Evolutionary conservation across 2,329 filamentous ascomycete genomes (phyloP), one percentile per base, ranked within the genome.

Genomic region (Venturia nashicola): DNA sequence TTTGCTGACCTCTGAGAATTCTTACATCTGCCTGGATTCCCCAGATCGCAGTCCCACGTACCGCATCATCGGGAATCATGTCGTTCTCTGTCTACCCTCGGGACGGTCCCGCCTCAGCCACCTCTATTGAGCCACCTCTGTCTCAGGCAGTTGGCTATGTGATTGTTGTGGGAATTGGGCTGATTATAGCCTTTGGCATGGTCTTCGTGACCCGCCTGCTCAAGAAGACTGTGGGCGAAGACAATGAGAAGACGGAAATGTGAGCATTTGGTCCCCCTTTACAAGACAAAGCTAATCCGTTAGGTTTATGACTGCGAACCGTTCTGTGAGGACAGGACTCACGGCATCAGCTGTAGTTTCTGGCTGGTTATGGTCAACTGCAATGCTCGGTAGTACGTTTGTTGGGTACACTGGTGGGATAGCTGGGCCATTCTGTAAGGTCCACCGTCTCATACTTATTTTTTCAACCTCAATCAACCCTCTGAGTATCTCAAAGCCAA

Each of bases 391-490:
- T 0, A 79, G 78, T 11, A 76, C 76, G 0, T 72, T 82, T 2
- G 79, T 83, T 0, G 81, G 80, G 0, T 83, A 83, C 66, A 76
- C 76, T 61, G 82, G 81, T 67, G 82, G 82, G 0, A 73, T 83
- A 1, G 78, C 80, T 1, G 81, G 81, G 0, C 81, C 81, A 0
- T 83, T 84, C 63, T 84, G 46, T 51, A 51, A 27, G 20, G 11
- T n/a, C 5, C 8, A 23, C 7, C 81, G 5, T 27, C 46, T 16
- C 20, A 5, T 20, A 46, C 46, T 51, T 27, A 3, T 39, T 27
- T 8, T 39, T 8, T 11, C 36, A 39, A 11, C 36, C 36, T 36
- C 11, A 11, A 11, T 39, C 36, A 11, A 8, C 36, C 36, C 2
- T 27, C 27, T 27, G 27, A 27, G 27, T 27, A 27, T 27, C 27